Conservation (phyloP, 306 rosid genomes). For the Chamaecrista fasciculata region DNA sequence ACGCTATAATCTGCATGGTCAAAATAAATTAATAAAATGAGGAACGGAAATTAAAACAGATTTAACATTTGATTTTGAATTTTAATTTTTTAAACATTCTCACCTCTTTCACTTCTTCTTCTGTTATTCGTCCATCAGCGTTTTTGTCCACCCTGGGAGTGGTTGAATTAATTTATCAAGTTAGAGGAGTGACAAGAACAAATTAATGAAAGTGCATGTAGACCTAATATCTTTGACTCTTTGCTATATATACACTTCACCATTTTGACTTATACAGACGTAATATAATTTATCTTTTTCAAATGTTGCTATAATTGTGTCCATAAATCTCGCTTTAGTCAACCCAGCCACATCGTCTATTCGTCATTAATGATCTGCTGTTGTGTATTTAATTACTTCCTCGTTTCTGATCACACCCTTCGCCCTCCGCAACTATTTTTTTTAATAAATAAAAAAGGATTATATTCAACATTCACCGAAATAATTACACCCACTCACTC, state of each 20-base stretch:
- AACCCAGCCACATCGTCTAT: too few species aligned
- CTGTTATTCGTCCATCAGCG: conserved; percentile 81
- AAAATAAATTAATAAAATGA: background rate
- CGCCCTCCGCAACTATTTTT: background rate
- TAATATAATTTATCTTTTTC: background rate
- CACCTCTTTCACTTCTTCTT: conserved; percentile 86
- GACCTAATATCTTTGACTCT: conserved; percentile 16
- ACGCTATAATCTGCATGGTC: conserved; percentile 58
- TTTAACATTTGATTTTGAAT: background rate
- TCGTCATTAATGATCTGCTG: too few species aligned
- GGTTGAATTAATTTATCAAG: background rate
- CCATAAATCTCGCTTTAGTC: conserved; percentile 17
- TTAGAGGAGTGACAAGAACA: background rate
- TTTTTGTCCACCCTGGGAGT: conserved; percentile 84
- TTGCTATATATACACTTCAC: background rate
- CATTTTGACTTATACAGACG: conserved; percentile 15
- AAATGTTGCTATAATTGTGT: conserved; percentile 24
- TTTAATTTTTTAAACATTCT: background rate
- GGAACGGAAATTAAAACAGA: too few species aligned
- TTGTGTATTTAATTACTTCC: background rate
- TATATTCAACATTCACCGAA: background rate
- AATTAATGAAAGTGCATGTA: background rate
- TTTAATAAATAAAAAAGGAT: background rate
- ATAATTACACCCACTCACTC: too few species aligned
- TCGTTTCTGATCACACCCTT: background rate